Conservation (phyloP, 768 basidiomycete genomes). For the Phaeolepiota aurea region DNA sequence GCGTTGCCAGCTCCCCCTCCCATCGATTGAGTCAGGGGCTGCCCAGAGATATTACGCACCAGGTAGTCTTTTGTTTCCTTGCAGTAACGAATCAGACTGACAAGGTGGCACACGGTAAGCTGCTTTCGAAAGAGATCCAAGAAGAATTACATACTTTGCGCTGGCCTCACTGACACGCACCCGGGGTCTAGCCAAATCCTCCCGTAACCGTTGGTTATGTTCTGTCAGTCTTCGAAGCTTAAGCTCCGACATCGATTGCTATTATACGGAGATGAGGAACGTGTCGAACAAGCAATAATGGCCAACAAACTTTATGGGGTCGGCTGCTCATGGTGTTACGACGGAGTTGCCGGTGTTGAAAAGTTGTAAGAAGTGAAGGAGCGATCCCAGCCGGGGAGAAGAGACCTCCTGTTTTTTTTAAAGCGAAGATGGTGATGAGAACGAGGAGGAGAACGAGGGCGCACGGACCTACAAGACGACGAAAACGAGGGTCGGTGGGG, state of each 20-base stretch:
- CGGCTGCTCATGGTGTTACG: not conserved
- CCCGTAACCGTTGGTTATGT: constrained; percentile 86
- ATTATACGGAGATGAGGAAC: constrained; percentile 5
- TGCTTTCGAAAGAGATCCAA: not conserved
- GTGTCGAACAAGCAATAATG: constrained; percentile 1
- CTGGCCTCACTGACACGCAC: constrained; percentile 89
- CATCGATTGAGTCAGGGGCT: not conserved
- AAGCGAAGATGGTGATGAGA: not conserved
- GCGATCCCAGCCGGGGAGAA: no score
- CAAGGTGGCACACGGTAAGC: not conserved
- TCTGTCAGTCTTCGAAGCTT: constrained; percentile 90
- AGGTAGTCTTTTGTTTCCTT: constrained; percentile 88
- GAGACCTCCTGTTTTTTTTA: no score
- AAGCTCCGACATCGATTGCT: constrained; percentile 96
- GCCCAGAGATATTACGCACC: constrained; percentile 35
- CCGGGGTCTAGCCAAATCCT: constrained; percentile 85
- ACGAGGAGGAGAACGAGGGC: not conserved
- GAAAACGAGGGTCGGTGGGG: constrained; percentile 3
- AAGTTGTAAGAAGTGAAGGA: not conserved
- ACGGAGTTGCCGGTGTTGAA: not conserved
- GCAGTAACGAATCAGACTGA: constrained; percentile 88
- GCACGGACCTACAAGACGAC: not conserved
- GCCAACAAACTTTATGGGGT: constrained; percentile 43
- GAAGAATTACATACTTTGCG: constrained; percentile 50
- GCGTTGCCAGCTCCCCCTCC: not conserved